Percentiles rank a stretch among this genome's conserved stretches.
phyloP scores from a whole-genome alignment of 1,139 yeast genomes.

The Blastobotrys arbuscula region DNA sequence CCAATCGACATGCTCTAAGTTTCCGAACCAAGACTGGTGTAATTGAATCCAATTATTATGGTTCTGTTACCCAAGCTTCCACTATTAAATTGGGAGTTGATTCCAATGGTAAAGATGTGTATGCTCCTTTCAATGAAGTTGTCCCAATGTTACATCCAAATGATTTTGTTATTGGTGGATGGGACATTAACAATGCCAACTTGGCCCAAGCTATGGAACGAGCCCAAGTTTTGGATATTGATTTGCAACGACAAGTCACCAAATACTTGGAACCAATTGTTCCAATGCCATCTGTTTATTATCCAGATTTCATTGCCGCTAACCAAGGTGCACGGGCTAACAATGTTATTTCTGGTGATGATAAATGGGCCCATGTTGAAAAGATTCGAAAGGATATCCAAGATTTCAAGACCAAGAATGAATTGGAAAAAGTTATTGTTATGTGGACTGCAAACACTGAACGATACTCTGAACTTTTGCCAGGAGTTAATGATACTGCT shows the following conservation, averaged over 20 bases:
- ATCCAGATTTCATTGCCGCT: conserved; percentile 95
- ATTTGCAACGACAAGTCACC: conserved; percentile 71
- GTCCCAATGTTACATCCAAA: conserved; percentile 88
- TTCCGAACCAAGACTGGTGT: conserved; percentile 82
- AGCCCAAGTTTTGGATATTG: conserved; percentile 81
- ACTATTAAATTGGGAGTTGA: conserved; percentile 89
- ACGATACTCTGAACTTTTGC: conserved; percentile 72
- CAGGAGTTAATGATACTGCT: conserved; percentile 83
- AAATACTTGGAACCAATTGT: conserved; percentile 56
- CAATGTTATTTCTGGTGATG: conserved; percentile 64
- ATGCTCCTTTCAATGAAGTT: conserved; percentile 86
- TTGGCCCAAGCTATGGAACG: conserved; percentile 77
- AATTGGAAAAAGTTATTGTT: conserved; percentile 79
- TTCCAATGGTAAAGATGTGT: conserved; percentile 73
- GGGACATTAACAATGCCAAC: conserved; percentile 80
- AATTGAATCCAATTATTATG: conserved; percentile 80
- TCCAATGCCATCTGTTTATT: conserved; percentile 83
- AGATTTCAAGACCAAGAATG: conserved; percentile 67
- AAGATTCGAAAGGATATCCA: conserved; percentile 77
- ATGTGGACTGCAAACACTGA: conserved; percentile 98
- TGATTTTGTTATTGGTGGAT: conserved; percentile 85
- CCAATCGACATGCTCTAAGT: conserved; percentile 72
- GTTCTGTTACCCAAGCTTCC: conserved; percentile 93
- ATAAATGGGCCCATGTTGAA: conserved; percentile 90
- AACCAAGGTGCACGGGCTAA: conserved; percentile 92